A percentile compares a stretch with the other conserved stretches of the same genome.
Conservation (phyloP, 257 asterid genomes). For the Ophiorrhiza pumila region DNA sequence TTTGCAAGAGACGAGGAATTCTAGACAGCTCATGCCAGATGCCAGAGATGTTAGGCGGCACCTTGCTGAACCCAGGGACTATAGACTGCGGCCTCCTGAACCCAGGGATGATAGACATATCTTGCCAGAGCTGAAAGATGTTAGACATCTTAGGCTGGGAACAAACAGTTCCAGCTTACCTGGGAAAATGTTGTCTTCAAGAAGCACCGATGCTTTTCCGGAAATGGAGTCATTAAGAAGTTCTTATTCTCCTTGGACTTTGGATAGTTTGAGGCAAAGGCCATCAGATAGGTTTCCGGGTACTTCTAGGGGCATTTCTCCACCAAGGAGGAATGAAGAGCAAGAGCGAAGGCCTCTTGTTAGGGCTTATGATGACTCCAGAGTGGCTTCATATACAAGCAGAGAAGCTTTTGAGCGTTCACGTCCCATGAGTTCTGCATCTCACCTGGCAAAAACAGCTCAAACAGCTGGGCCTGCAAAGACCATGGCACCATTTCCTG, state of each 20-base stretch:
- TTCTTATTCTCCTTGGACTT: constrained; percentile 75
- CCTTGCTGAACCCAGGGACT: constrained; percentile 29
- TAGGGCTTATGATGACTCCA: constrained; percentile 50
- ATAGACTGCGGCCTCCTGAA: constrained; percentile 34
- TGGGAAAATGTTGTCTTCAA: constrained; percentile 24
- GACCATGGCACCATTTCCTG: constrained; percentile 35
- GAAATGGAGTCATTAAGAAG: constrained; percentile 39
- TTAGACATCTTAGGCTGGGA: constrained; percentile 40
- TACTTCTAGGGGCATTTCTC: constrained; percentile 48
- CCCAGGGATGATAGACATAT: constrained; percentile 33
- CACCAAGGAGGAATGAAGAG: constrained; percentile 59
- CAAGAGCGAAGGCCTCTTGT: constrained; percentile 41
- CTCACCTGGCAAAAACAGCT: constrained; percentile 41
- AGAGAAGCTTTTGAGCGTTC: constrained; percentile 53
- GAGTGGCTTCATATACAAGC: constrained; percentile 43
- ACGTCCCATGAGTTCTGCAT: constrained; percentile 45
- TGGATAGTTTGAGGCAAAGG: constrained; percentile 67
- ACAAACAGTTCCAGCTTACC: constrained; percentile 31
- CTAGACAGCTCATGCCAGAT: constrained; percentile 30
- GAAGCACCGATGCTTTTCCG: constrained; percentile 41
- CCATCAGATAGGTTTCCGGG: constrained; percentile 53
- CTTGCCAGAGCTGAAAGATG: constrained; percentile 38
- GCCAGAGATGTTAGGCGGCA: constrained; percentile 33
- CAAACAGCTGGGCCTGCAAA: constrained; percentile 53
- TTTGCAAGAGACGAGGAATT: constrained; percentile 32